Conservation (phyloP, 768 basidiomycete species). For the Auriscalpium orientale region DNA sequence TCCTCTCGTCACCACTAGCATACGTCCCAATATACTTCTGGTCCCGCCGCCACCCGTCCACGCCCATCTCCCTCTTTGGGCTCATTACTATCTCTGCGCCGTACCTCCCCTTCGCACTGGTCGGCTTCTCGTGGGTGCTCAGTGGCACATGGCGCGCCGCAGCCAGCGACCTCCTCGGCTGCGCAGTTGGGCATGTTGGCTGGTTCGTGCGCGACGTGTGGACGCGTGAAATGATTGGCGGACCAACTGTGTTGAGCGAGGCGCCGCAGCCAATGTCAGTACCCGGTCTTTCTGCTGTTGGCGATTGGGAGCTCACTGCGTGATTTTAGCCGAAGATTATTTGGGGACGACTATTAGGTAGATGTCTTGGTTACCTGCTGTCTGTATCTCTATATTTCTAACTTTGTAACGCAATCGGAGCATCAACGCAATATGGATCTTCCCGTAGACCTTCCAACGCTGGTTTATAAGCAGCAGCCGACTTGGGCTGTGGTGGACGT, state of each 20-base stretch:
- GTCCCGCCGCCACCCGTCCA: slow-evolving; percentile 90
- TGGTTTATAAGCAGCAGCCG: too few species aligned
- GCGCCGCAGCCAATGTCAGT: slow-evolving; percentile 66
- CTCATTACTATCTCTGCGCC: slow-evolving; percentile 92
- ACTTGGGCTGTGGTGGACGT: too few species aligned
- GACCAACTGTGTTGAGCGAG: slow-evolving; percentile 62
- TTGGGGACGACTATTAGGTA: slow-evolving; percentile 38
- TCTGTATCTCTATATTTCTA: too few species aligned
- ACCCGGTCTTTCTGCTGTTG: too few species aligned
- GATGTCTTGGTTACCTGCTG: too few species aligned
- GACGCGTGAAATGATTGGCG: slow-evolving; percentile 82
- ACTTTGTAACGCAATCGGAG: too few species aligned
- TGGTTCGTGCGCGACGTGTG: slow-evolving; percentile 85
- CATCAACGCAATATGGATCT: too few species aligned
- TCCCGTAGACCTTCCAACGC: too few species aligned
- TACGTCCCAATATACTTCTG: slow-evolving; percentile 97
- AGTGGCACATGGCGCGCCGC: slow-evolving; percentile 83
- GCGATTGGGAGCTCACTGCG: too few species aligned
- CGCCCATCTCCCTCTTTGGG: slow-evolving; percentile 94
- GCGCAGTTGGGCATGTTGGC: slow-evolving; percentile 79
- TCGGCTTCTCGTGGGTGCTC: slow-evolving; percentile 77
- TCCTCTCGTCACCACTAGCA: slow-evolving; percentile 87
- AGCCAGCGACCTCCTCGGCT: slow-evolving; percentile 74
- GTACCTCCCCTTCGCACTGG: slow-evolving; percentile 88
- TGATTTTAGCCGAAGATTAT: slow-evolving; percentile 43